Conservation (phyloP, 371 early-diverging fungal genomes). For the Apophysomyces sp. region DNA sequence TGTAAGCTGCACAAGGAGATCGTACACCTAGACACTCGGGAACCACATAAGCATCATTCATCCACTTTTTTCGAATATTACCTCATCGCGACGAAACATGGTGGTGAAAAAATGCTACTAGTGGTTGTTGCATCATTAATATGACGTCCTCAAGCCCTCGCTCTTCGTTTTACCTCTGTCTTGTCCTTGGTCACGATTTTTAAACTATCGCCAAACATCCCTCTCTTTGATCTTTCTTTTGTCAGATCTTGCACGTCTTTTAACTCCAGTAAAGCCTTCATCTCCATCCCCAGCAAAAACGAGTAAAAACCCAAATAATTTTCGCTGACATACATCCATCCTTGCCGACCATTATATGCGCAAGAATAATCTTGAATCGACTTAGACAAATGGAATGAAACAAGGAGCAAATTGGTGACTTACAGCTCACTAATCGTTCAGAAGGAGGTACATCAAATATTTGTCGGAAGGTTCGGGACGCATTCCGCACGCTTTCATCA, state of each 20-base stretch:
- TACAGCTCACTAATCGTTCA: constrained; percentile 90
- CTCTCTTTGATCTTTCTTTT: constrained; percentile 86
- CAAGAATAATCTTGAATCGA: constrained; percentile 82
- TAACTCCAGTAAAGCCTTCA: constrained; percentile 84
- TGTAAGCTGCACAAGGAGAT: constrained; percentile 86
- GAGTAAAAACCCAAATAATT: constrained; percentile 94
- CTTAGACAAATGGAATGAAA: background rate
- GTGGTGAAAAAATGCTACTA: constrained; percentile 83
- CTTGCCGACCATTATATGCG: constrained; percentile 86
- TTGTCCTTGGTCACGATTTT: constrained; percentile 77
- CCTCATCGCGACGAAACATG: constrained; percentile 91
- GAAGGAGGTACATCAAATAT: constrained; percentile 79
- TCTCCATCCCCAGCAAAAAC: constrained; percentile 89
- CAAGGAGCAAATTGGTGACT: constrained; percentile 6
- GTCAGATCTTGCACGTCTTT: constrained; percentile 86
- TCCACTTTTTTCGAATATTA: background rate
- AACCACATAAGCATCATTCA: background rate
- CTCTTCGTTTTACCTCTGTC: constrained; percentile 60
- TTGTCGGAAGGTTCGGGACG: constrained; percentile 88
- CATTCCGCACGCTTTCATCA: constrained; percentile 86
- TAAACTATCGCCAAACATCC: constrained; percentile 86
- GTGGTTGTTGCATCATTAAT: background rate
- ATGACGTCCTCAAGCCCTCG: background rate
- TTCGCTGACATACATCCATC: constrained; percentile 95
- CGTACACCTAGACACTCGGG: constrained; percentile 62